Conservation (phyloP, 2,329 filamentous ascomycete species). For the Pseudocercospora crystallina region DNA sequence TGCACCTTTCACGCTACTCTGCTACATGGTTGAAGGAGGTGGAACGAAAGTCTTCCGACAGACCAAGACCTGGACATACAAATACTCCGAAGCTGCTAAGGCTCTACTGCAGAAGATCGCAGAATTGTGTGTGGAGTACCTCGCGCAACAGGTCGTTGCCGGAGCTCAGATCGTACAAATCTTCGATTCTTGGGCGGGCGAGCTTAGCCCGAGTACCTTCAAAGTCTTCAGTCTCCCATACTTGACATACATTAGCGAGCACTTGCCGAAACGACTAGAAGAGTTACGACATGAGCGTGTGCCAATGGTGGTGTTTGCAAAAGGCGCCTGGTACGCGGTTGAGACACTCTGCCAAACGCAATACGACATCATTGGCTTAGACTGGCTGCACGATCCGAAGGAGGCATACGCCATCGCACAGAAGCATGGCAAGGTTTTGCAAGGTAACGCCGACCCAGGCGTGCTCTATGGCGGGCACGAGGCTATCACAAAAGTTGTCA, state of each 20-base stretch:
- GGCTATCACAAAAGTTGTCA: conserved; percentile 77
- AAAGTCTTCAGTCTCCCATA: conserved; percentile 84
- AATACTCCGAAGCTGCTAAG: conserved; percentile 77
- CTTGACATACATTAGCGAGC: conserved; percentile 76
- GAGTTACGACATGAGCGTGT: conserved; percentile 76
- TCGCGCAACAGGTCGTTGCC: conserved; percentile 87
- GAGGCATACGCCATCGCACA: conserved; percentile 76
- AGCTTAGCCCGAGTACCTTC: conserved; percentile 82
- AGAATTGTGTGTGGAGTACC: conserved; percentile 90
- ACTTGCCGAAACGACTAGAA: conserved; percentile 71
- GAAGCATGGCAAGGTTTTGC: conserved; percentile 72
- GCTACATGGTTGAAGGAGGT: conserved; percentile 98
- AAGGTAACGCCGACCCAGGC: conserved; percentile 95
- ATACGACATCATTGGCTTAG: conserved; percentile 90
- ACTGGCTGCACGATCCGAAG: conserved; percentile 89
- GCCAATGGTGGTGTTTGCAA: conserved; percentile 97
- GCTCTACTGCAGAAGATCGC: conserved; percentile 85
- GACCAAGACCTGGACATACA: conserved; percentile 96
- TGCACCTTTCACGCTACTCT: conserved; percentile 92
- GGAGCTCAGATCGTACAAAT: conserved; percentile 95
- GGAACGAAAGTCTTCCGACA: conserved; percentile 93
- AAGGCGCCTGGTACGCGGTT: conserved; percentile 94
- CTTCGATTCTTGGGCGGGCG: conserved; percentile 97
- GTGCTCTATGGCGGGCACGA: conserved; percentile 82
- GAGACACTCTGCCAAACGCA: conserved; percentile 83